These are phyloP conservation scores for Solanum sejunctum DNA, from an alignment of 257 asterid genomes.

Conservation along the genomic window DNA sequence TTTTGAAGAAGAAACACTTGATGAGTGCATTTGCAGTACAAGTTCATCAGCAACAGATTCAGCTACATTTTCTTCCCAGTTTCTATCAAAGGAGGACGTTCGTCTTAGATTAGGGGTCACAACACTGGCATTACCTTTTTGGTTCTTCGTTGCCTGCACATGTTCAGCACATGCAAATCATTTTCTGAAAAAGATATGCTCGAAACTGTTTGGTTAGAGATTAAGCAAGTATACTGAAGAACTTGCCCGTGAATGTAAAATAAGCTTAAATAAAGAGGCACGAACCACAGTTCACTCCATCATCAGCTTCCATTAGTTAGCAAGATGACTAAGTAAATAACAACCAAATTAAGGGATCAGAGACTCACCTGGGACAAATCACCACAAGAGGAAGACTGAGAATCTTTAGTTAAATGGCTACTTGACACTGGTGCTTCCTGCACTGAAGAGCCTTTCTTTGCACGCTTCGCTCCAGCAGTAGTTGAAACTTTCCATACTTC, in stretches of 20 bases:
- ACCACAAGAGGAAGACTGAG: slow-evolving; percentile 23
- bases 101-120: slow-evolving; percentile 77
- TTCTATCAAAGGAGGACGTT: slow-evolving; percentile 90
- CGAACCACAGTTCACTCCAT: neutral
- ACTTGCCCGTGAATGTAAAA: neutral
- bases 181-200: neutral
- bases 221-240: neutral
- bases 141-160: slow-evolving; percentile 49
- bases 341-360: neutral
- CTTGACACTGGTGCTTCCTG: slow-evolving; percentile 40
- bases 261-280: neutral
- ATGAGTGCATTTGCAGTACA: slow-evolving; percentile 65
- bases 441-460: slow-evolving; percentile 53
- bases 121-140: slow-evolving; percentile 43
- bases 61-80: slow-evolving; percentile 98
- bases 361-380: slow-evolving; percentile 79
- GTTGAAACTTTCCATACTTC: slow-evolving; percentile 97
- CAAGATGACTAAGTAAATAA: neutral
- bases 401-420: slow-evolving; percentile 45
- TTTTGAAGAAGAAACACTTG: slow-evolving; percentile 43
- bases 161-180: neutral
- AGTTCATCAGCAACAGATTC: slow-evolving; percentile 98
- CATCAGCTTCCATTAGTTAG: neutral
- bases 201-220: neutral
- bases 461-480: slow-evolving; percentile 83